Percentiles rank a stretch among this genome's conserved stretches.
Evolutionary conservation across 148 eudicot species (phyloP).

Genomic region (Chenopodium quinoa): DNA sequence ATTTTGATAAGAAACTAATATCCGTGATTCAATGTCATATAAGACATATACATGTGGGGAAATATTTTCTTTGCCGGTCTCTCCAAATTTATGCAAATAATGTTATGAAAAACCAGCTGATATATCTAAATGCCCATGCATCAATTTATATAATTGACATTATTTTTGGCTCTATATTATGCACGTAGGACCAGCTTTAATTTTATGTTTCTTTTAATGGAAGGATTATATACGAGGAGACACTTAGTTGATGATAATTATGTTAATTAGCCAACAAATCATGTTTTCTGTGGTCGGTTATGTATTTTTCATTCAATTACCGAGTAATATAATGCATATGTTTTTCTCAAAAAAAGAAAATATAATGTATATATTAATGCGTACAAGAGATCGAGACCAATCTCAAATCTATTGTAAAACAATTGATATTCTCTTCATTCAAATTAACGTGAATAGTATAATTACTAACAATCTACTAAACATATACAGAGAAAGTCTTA

Average conservation of each 20-base stretch:
- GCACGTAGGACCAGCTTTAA: neutral
- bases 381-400: too few relatives aligned
- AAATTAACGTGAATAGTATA: too few relatives aligned
- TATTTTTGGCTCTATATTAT: neutral
- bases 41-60: conserved; percentile 15
- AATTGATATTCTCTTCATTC: too few relatives aligned
- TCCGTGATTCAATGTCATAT: neutral
- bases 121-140: conserved; percentile 6
- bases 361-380: too few relatives aligned
- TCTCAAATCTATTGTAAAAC: too few relatives aligned
- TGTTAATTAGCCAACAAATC: neutral
- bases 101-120: neutral
- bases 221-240: neutral
- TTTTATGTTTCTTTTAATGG: neutral
- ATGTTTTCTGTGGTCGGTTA: neutral
- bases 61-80: conserved; percentile 10
- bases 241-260: neutral
- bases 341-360: too few relatives aligned
- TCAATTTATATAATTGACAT: neutral
- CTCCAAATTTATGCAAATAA: conserved; percentile 5
- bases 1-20: neutral
- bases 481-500: too few relatives aligned
- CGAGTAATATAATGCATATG: too few relatives aligned
- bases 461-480: too few relatives aligned
- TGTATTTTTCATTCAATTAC: too few relatives aligned